Evolutionary conservation across 2,329 filamentous ascomycete genomes (phyloP).

Genomic region (Apiospora aurea): DNA sequence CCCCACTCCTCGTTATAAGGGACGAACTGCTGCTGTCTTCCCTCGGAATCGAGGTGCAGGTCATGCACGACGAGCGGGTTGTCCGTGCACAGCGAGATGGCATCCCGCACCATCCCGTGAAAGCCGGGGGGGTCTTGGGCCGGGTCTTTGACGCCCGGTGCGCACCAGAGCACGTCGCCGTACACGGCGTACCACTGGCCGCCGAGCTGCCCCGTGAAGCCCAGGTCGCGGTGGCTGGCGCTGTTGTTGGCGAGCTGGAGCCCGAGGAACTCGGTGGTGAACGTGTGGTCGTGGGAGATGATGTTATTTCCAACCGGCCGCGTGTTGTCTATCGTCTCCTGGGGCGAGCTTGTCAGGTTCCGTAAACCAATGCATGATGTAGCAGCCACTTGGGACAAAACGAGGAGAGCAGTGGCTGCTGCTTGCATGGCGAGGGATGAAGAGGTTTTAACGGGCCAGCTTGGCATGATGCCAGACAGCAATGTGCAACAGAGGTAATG

Average conservation of each 20-base stretch:
- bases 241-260: constrained; percentile 45
- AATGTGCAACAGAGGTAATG: neutral
- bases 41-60: constrained; percentile 44
- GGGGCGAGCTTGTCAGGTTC: neutral
- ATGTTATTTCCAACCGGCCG: constrained; percentile 46
- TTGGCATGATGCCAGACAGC: neutral
- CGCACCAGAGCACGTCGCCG: constrained; percentile 46
- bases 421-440: neutral
- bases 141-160: constrained; percentile 42
- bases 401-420: neutral
- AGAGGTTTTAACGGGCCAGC: neutral
- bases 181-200: constrained; percentile 50
- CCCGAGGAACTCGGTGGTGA: constrained; percentile 43
- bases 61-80: constrained; percentile 46
- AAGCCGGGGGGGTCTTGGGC: constrained; percentile 42
- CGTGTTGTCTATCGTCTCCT: constrained; percentile 45
- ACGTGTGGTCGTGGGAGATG: constrained; percentile 35
- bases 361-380: too few relatives aligned
- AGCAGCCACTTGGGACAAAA: neutral
- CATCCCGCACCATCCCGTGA: constrained; percentile 49
- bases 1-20: constrained; percentile 46
- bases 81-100: constrained; percentile 44
- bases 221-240: constrained; percentile 46
- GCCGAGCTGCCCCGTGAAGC: constrained; percentile 45
- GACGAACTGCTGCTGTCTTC: constrained; percentile 45